Conservation (phyloP, 2,329 filamentous ascomycete genomes). For the Cercospora brassicicola region DNA sequence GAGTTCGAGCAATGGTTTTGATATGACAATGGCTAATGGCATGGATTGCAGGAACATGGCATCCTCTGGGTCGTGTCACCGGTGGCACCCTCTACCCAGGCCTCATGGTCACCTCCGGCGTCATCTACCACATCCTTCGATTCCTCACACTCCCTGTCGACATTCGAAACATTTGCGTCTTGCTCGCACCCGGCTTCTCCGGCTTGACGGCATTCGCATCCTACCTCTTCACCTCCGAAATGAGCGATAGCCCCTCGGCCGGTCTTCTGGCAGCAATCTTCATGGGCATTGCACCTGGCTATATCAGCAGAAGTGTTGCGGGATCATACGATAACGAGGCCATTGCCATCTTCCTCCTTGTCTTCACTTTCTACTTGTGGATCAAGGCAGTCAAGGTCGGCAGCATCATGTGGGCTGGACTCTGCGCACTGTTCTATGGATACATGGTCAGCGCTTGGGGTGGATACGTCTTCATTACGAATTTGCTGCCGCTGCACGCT, state of each 20-base stretch:
- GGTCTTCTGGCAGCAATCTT: constrained; percentile 91
- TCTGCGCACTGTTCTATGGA: constrained; percentile 94
- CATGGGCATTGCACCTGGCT: constrained; percentile 96
- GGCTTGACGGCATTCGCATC: constrained; percentile 89
- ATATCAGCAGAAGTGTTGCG: constrained; percentile 95
- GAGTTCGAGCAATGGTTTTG: neutral
- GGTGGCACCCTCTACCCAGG: constrained; percentile 98
- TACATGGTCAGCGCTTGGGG: constrained; percentile 99
- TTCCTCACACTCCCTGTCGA: constrained; percentile 89
- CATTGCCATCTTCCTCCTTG: constrained; percentile 96
- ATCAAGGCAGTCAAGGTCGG: constrained; percentile 97
- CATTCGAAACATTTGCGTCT: constrained; percentile 97
- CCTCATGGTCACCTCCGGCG: constrained; percentile 97
- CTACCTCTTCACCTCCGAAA: constrained; percentile 94
- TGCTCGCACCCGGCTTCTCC: constrained; percentile 91
- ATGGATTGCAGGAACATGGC: constrained; percentile 74
- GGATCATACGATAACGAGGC: constrained; percentile 99
- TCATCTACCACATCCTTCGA: constrained; percentile 91
- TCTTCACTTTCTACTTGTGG: constrained; percentile 98
- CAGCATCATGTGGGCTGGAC: constrained; percentile 92
- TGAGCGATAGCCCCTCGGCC: constrained; percentile 92
- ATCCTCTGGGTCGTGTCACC: constrained; percentile 95
- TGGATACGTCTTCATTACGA: constrained; percentile 99
- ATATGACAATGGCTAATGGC: constrained; percentile 1
- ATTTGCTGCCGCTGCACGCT: constrained; percentile 87